phyloP scores from a whole-genome alignment of 768 basidiomycete genomes.

The Mrakia gelida region DNA sequence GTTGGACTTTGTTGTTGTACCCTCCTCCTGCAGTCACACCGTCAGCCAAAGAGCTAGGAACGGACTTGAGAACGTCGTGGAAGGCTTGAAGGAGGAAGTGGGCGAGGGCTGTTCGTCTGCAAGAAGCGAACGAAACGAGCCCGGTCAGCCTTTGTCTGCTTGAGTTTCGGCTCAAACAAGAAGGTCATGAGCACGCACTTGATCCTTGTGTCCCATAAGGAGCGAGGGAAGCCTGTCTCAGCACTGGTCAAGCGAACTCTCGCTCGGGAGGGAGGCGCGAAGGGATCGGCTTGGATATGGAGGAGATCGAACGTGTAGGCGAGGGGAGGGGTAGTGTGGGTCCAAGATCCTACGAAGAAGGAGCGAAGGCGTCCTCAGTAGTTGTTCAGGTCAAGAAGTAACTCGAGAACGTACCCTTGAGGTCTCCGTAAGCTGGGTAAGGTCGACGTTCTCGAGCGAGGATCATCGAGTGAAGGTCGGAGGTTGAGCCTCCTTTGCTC shows the following conservation, averaged over 20 bases:
- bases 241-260: neutral
- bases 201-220: neutral
- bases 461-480: neutral
- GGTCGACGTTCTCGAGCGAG: neutral
- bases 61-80: neutral
- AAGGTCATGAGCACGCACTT: neutral
- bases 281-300: neutral
- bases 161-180: neutral
- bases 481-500: neutral
- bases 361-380: neutral
- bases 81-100: constrained; percentile 10
- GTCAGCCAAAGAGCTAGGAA: neutral
- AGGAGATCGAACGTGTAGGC: constrained; percentile 7
- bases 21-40: neutral
- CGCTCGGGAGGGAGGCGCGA: neutral
- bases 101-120: constrained; percentile 1
- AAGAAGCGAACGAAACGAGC: neutral
- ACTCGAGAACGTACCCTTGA: neutral
- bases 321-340: neutral
- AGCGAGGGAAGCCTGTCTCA: neutral
- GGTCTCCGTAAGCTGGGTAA: neutral
- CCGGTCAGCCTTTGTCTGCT: neutral
- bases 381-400: neutral
- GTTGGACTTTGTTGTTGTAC: neutral
- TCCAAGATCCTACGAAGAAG: neutral